Percentiles rank a stretch among this genome's conserved stretches.
phyloP scores from a whole-genome alignment of 1,284 basidiomycete genomes.

The Rhodofomes roseus region DNA sequence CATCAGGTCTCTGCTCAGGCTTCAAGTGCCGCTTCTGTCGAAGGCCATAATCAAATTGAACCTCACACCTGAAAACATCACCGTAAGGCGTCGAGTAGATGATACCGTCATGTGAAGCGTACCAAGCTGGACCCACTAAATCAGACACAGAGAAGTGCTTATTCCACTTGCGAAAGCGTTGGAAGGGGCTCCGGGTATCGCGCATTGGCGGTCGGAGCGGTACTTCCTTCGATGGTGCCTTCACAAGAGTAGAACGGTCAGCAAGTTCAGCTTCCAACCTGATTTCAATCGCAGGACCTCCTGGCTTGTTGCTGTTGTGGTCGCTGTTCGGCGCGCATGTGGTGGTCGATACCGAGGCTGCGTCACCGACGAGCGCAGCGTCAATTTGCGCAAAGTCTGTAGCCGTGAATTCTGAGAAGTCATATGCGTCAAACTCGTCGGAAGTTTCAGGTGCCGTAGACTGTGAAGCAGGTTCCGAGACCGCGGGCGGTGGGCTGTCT shows the following conservation, averaged over 20 bases:
- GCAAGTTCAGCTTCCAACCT: conserved; percentile 23
- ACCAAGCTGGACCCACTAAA: conserved; percentile 53
- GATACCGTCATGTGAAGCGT: conserved; percentile 13
- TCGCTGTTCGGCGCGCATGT: not conserved
- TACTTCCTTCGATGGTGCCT: conserved; percentile 8
- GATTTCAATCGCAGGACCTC: conserved; percentile 29
- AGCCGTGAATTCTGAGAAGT: conserved; percentile 53
- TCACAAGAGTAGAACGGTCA: conserved; percentile 17
- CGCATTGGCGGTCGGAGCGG: not conserved
- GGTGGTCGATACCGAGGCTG: conserved; percentile 23
- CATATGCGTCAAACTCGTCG: conserved; percentile 41
- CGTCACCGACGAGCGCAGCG: conserved; percentile 23
- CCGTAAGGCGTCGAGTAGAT: not conserved
- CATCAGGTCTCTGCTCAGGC: conserved; percentile 49
- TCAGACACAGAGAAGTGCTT: conserved; percentile 39
- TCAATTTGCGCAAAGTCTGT: conserved; percentile 56
- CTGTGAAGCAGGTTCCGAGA: conserved; percentile 3
- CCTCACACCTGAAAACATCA: conserved; percentile 57
- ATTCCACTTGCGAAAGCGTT: conserved; percentile 20
- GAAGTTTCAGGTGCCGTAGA: not conserved
- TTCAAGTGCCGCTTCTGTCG: conserved; percentile 54
- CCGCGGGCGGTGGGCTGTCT: not conserved
- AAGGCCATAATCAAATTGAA: conserved; percentile 76
- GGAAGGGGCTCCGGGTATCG: conserved; percentile 20
- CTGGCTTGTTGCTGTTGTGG: not conserved